Evolutionary conservation across 108 stramenopile species (phyloP), one percentile per base, ranked within the genome.

Genomic region (Schizochytrium sp.): DNA sequence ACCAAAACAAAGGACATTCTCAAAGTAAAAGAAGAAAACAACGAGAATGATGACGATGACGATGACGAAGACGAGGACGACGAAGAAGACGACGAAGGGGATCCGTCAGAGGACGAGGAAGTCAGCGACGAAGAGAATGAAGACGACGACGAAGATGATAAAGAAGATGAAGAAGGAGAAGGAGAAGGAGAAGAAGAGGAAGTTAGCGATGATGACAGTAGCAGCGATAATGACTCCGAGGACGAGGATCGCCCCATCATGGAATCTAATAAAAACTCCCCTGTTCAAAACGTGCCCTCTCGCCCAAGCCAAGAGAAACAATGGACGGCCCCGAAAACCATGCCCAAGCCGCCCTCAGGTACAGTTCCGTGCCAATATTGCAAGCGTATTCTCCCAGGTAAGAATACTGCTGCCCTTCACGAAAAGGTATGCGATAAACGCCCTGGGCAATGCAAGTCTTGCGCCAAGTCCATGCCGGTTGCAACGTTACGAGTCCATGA

Each of bases 351-450:
- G 28, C 45, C n/a, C n/a, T 8, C n/a, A 45, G 76, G 76, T 12
- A 83, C 76, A 12, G 51, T 83, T 53, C 43, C 45, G 28, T 83
- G 76, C 76, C 45, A 83, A 53, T 83, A 45, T 83, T 83, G 76
- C 51, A 47, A 53, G 25, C 76, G 76, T 12, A 53, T 83, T 53
- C 28, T 83, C n/a, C 76, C 76, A 21, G 76, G 76, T 1, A 83
- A 83, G 4, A 83, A 83, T 53, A 83, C 76, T 18, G 76, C 76
- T 6, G 76, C 76, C 19, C n/a, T 83, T 12, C 76, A 83, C 76
- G 76, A 83, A 83, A 83, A 83, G 51, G 76, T 83, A 6, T 83
- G 76, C 51, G 76, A 83, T 6, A 47, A 53, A 18, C 76, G 76
- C 51, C 76, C 76, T 16, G 51, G 25, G 6, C 63, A 8, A 69